Conservation (phyloP, 768 basidiomycete species). For the Pleurotus tuber-regium region DNA sequence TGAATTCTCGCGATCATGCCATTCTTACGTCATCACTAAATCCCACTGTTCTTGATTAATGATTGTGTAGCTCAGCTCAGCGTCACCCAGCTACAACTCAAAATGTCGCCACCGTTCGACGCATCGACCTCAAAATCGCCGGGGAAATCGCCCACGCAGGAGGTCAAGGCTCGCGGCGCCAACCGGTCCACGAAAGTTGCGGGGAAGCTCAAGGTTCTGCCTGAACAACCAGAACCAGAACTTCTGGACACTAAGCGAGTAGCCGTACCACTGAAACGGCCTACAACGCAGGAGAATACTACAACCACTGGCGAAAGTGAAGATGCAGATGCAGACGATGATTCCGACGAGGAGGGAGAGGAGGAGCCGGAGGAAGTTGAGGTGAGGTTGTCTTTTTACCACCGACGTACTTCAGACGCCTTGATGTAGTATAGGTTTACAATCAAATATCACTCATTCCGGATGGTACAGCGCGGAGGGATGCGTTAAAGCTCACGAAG, state of each 20-base stretch:
- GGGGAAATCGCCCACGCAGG: conserved; percentile 20
- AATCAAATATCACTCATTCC: conserved; percentile 93
- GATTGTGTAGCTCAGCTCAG: neutral
- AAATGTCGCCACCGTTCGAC: conserved; percentile 14
- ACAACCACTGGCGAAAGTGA: conserved; percentile 63
- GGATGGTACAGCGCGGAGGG: conserved; percentile 88
- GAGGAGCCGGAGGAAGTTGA: conserved; percentile 61
- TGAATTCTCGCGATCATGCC: conserved; percentile 2
- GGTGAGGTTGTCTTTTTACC: conserved; percentile 32
- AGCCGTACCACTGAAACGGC: conserved; percentile 25
- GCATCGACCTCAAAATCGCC: conserved; percentile 17
- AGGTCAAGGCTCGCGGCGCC: conserved; percentile 64
- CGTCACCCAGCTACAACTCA: neutral
- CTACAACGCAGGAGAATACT: conserved; percentile 43
- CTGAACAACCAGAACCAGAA: conserved; percentile 68
- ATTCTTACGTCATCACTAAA: conserved; percentile 6
- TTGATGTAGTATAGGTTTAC: conserved; percentile 59
- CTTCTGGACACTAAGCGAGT: conserved; percentile 30
- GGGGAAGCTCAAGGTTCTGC: conserved; percentile 85
- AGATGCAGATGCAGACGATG: conserved; percentile 68
- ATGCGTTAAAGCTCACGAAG: conserved; percentile 88
- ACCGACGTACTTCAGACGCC: neutral
- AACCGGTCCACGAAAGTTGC: conserved; percentile 80
- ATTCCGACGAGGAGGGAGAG: conserved; percentile 41
- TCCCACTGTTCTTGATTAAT: neutral